phyloP scores from a whole-genome alignment of 2,329 filamentous ascomycete species.

The Diplodia intermedia region DNA sequence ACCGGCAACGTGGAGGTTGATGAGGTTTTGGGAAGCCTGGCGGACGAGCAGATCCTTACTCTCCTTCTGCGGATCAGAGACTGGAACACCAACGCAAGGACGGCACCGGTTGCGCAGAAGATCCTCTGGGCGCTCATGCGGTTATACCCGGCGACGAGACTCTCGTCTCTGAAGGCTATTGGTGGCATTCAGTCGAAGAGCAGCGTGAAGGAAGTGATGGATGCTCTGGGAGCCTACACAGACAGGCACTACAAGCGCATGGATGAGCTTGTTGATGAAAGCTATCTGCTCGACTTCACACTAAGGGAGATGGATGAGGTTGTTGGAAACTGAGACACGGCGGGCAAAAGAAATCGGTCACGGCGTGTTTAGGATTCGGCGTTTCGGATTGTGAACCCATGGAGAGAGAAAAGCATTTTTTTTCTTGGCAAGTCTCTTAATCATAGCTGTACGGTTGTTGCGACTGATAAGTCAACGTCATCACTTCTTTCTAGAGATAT shows the following conservation, averaged over 20 bases:
- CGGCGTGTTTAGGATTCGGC: slow-evolving; percentile 5
- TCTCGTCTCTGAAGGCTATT: slow-evolving; percentile 68
- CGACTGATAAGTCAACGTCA: not conserved
- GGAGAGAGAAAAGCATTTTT: slow-evolving; percentile 12
- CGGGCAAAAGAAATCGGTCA: not conserved
- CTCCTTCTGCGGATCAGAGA: slow-evolving; percentile 84
- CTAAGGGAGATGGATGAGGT: slow-evolving; percentile 88
- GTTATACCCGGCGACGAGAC: slow-evolving; percentile 78
- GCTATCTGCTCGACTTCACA: slow-evolving; percentile 92
- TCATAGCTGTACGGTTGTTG: not conserved
- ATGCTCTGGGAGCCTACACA: slow-evolving; percentile 88
- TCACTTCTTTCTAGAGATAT: not conserved
- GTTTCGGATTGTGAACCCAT: not conserved
- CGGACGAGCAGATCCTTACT: slow-evolving; percentile 83
- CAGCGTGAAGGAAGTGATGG: slow-evolving; percentile 81
- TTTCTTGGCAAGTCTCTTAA: slow-evolving; percentile 6
- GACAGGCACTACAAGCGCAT: slow-evolving; percentile 90
- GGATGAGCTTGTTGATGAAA: slow-evolving; percentile 91
- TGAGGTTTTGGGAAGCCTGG: slow-evolving; percentile 77
- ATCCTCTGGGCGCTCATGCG: slow-evolving; percentile 81
- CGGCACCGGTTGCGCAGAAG: slow-evolving; percentile 82
- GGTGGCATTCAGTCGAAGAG: slow-evolving; percentile 47
- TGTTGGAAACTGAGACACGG: slow-evolving; percentile 26
- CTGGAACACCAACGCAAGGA: slow-evolving; percentile 96
- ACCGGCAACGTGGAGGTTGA: slow-evolving; percentile 75